Base-by-base conservation (phyloP, 176 grass and related monocot genomes). In the Luzula sylvatica region DNA sequence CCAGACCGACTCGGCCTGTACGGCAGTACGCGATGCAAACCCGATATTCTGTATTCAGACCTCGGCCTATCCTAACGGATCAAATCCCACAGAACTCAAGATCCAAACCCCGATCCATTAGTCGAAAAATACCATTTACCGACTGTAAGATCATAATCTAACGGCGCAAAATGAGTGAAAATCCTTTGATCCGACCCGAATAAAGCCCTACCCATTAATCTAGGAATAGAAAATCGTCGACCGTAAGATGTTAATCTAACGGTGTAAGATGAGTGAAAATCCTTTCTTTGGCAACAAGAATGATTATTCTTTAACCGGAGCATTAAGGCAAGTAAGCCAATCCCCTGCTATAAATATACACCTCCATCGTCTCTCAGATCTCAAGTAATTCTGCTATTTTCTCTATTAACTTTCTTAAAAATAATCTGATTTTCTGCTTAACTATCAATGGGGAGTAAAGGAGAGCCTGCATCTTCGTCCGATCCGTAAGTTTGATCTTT, bases 271-370 rank as follows among this genome's bases (percentile, higher is more conserved):
- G 16, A n/a, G 14, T 2, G 38, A 44, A 58, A 32, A 48, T 50
- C 29, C 40, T 71, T 71, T 71, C 55, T 71, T 71, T 49, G 53
- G 20, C 41, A 71, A 38, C 43, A 71, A 32, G 67, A 56, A 61
- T 25, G 44, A 26, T 58, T 47, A 71, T 50, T 71, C 54, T 18
- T 68, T 53, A 68, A 26, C 29, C 49, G 30, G 13, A 48, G 3
- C 49, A 12, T 20, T 3, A 68, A 67, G n/a, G 50, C 30, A 67
- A 65, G 11, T 17, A 18, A 50, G 23, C 23, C 15, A 6, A 63
- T 44, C 28, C 3, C 28, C 48, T 41, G 8, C 30, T 67, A 67
- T 67, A 67, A 55, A 67, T 35, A 5, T 22, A 9, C 15, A 15
- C 3, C 28, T 3, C 15, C 18, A 13, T 11, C 63, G 20, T 24